Evolutionary conservation across 2,329 filamentous ascomycete species (phyloP), one percentile per base, ranked within the genome.

Genomic region (Exophiala sp.): DNA sequence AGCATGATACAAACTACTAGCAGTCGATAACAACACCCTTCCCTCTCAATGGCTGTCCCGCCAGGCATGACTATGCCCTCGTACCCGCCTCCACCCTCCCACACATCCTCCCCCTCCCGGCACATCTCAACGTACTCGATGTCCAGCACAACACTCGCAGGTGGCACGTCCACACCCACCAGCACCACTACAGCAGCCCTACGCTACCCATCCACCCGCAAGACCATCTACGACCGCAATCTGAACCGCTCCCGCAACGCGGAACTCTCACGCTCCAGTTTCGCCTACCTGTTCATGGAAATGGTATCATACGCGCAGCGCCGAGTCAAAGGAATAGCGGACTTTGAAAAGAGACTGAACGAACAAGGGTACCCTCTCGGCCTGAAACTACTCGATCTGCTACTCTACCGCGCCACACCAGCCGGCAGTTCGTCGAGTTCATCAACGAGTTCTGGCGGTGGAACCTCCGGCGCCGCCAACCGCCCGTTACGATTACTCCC

Each of bases 171-270:
- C 78, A 78, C 62, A 70, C 77, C 53, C 67, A 72, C 60, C 73
- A 78, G 60, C 69, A 70, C 62, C 24, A 58, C 39, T 42, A 51
- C 63, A n/a, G 56, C 59, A 11, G 58, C 66, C 61, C 85, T 99
- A 58, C 88, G 91, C 63, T 89, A 95, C 67, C 92, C 94, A 44
- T 89, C 89, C 52, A 95, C 85, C 71, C 90, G 91, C 76, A 97
- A 97, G 77, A 96, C 91, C 61, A 97, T 99, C 76, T 99, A 97
- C 78, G 91, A 96, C 78, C 84, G 94, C 51, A 91, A 95, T 58
- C 79, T 97, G 58, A 96, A 96, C 74, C 88, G 94, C 61, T 87
- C 86, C 65, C 89, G 90, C 70, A 89, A 88, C 65, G 83, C 88
- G 54, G 92, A 97, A 77, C 83, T 95, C 62, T 96, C 91, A 71